Conservation (phyloP, 2,329 filamentous ascomycete species). For the Pseudopithomyces maydicus region DNA sequence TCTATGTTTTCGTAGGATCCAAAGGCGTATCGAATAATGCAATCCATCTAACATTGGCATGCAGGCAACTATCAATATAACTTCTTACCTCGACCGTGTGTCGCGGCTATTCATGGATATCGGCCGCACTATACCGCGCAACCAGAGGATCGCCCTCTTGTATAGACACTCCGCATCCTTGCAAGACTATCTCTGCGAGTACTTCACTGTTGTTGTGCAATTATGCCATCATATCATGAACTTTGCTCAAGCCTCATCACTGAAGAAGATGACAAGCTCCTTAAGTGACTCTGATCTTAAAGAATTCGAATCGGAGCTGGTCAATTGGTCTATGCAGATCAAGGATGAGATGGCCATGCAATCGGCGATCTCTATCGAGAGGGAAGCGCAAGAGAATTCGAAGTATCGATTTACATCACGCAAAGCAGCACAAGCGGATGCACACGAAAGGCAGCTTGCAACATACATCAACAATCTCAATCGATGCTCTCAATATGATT, state of each 20-base stretch:
- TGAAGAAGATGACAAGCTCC: constrained; percentile 36
- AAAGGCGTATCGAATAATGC: too few species aligned
- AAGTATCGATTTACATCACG: constrained; percentile 23
- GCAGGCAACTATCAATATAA: constrained; percentile 33
- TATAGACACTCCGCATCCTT: constrained; percentile 47
- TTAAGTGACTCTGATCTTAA: constrained; percentile 39
- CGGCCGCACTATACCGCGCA: constrained; percentile 48
- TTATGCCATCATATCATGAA: constrained; percentile 45
- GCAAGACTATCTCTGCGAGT: constrained; percentile 45
- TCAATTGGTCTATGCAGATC: constrained; percentile 42
- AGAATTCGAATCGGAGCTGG: constrained; percentile 39
- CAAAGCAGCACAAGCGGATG: constrained; percentile 4
- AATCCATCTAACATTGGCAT: not conserved
- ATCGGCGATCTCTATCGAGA: too few species aligned
- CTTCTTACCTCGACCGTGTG: constrained; percentile 46
- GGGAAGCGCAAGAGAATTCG: constrained; percentile 5
- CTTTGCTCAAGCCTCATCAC: constrained; percentile 37
- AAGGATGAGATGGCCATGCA: constrained; percentile 36
- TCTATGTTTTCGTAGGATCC: too few species aligned
- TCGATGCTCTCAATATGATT: constrained; percentile 47
- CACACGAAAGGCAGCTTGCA: not conserved
- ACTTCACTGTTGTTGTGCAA: constrained; percentile 46
- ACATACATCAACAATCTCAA: constrained; percentile 26
- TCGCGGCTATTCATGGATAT: constrained; percentile 48
- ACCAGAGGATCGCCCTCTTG: constrained; percentile 45